Evolutionary conservation across 352 stramenopile genomes (phyloP), one percentile per base, ranked within the genome.

Genomic region (Phytopythium cucurbitacearum): DNA sequence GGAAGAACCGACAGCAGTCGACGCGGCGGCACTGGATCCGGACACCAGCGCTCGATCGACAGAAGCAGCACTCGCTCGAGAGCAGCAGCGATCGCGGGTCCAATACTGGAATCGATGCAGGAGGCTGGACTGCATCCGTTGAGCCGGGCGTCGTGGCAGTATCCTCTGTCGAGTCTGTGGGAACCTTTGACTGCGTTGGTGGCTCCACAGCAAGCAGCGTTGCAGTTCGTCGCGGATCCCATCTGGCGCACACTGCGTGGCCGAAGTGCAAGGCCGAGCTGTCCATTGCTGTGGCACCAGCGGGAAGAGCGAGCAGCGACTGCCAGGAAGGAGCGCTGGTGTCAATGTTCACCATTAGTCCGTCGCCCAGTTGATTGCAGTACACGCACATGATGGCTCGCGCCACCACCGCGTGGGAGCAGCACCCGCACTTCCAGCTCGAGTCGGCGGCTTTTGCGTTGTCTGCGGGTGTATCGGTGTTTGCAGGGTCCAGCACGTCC

Each of bases 21-120:
- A 85, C 45, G 3, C 62, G 67, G 4, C 77, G 78, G 48, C 80
- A 91, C 53, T 85, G 76, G 50, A 89, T 70, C 15, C 67, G 78
- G 37, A 83, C 47, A 2, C 80, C 80, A 7, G 21, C 1, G 37
- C 15, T 60, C 0, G 55, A 70, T 3, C 59, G 35, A 33, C 80
- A 91, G 40, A 87, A 85, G 51, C 65, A 85, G 53, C 80, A 91
- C 13, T 63, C 48, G 39, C 11, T 46, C 5, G 65, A 47, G 9
- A 59, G 42, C 10, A 66, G 28, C 13, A 59, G 1, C 2, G 39
- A 32, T 11, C 40, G n/a, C 6, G 15, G 34, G 33, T 40, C 37
- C 5, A 44, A 1, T 9, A 40, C 21, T 28, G 21, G 21, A 28
- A 28, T 28, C 21, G 21, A 28, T 28, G 21, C 21, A 28, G 21